Evolutionary conservation across 306 rosid genomes (phyloP), one percentile per base, ranked within the genome.

Genomic region (Ormosia semicastrata): DNA sequence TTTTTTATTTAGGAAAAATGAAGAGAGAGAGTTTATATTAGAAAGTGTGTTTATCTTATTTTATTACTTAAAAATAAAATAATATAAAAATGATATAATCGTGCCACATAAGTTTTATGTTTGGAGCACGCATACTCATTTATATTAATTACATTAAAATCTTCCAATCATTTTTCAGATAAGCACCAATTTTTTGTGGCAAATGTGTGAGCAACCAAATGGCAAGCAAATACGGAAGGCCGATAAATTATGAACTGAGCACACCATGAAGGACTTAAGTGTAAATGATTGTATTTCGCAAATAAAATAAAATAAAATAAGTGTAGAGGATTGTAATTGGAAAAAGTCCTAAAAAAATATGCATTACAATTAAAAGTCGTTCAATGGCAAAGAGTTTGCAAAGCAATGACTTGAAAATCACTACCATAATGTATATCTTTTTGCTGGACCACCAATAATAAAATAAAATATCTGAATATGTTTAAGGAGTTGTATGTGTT

Each of bases 371-470:
- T 59, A 59, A 41, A 75, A 60, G 71, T n/a, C 14, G 34, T 17
- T 37, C 40, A 54, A 5, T 36, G 9, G 37, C 57, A 24, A 34
- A 57, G 66, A 85, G 66, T 75, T 63, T 49, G 33, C 43, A 60
- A 15, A 76, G 75, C 80, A 72, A 75, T 47, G 70, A 78, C 40
- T 64, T 62, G 76, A 78, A 81, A 78, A 58, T 82, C 46, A 75
- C 41, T 64, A 41, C 47, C 18, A 66, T 63, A 46, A 75, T n/a
- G n/a, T n/a, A n/a, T 52, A 15, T 49, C 77, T 81, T 40, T 59
- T 69, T 8, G 47, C 32, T 36, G 85, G 88, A 72, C 90, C 90
- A 85, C 82, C 81, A 78, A 85, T 83, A 75, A 83, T 90, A 74
- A 50, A 17, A 80, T 29, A 67, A 65, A 88, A 82, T 85, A 83